These are phyloP conservation scores for Tuber aestivum DNA, from an alignment of 495 filamentous ascomycete genomes.

Conservation along the genomic window DNA sequence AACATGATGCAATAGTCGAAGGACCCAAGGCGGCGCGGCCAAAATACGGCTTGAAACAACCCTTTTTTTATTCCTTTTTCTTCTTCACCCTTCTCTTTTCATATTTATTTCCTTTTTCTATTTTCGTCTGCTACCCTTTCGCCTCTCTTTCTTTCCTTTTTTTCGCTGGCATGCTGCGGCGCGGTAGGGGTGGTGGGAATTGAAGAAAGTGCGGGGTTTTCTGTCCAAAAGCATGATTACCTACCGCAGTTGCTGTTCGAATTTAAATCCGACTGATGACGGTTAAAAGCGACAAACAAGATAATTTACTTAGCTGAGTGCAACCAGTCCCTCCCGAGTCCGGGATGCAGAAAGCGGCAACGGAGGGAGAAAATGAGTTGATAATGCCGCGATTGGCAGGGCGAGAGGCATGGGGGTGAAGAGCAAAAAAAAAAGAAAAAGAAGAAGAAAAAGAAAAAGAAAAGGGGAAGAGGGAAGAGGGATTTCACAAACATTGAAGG, in stretches of 20 bases:
- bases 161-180: slow-evolving; percentile 13
- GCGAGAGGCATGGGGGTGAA: background rate
- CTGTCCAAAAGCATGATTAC: slow-evolving; percentile 27
- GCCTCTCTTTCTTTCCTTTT: background rate
- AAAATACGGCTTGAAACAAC: slow-evolving; percentile 7
- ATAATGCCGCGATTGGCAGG: slow-evolving; percentile 1
- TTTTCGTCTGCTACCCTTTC: slow-evolving; percentile 1
- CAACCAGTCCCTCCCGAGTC: slow-evolving; percentile 20
- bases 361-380: slow-evolving; percentile 1
- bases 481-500: slow-evolving; percentile 16
- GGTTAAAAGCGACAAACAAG: slow-evolving; percentile 40
- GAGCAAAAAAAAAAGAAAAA: background rate
- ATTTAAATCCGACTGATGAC: slow-evolving; percentile 41
- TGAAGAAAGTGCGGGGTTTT: slow-evolving; percentile 27
- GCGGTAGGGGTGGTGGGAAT: slow-evolving; percentile 28
- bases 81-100: slow-evolving; percentile 19
- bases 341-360: slow-evolving; percentile 26
- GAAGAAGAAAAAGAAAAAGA: no score
- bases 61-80: slow-evolving; percentile 3
- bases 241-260: slow-evolving; percentile 39
- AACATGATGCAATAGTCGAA: slow-evolving; percentile 1
- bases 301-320: slow-evolving; percentile 34
- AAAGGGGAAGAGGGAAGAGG: no score
- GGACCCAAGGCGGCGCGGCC: background rate
- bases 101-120: slow-evolving; percentile 14